Evolutionary conservation across 108 stramenopile genomes (phyloP), one percentile per base, ranked within the genome.

Genomic region (Halocafeteria seosinensis): DNA sequence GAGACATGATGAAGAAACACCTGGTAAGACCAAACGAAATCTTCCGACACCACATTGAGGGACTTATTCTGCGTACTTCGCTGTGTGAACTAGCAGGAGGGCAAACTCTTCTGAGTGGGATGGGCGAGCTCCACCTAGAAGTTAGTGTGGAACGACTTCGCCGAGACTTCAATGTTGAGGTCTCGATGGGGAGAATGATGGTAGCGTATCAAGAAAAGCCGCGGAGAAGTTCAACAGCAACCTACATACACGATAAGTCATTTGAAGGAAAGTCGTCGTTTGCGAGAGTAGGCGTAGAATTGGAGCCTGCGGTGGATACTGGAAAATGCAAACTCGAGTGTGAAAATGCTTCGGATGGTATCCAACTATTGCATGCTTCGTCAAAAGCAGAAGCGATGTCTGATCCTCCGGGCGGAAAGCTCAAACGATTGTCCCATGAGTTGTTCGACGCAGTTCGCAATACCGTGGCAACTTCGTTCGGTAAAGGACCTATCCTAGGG

Each of bases 91-190:
- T n/a, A n/a, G 97, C 95, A 55, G 92, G 90, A 28, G 92, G 91
- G 17, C 94, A 99, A 76, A 92, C 91, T 32, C 75, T 94, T 73
- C 93, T 99, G 68, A 88, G 88, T 67, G 97, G 97, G 63, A 96
- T 99, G 97, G 97, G 97, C 50, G 94, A 95, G 82, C 86, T 99
- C 23, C 97, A 99, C 81, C 79, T 99, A 50, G 97, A 99, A 71
- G 95, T 99, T 78, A 90, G 94, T 72, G 93, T 95, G 13, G 94
- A 95, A 77, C 87, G 93, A 50, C 92, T 99, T 87, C 90, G 87
- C 84, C 85, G 97, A 65, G 93, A 95, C 70, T 95, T 89, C 85
- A 88, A 85, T 63, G 93, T 99, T 33, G 82, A 77, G 65, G 88
- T 50, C 32, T 78, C 65, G 87, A 87, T 37, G 85, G 89, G 68